Evolutionary conservation across 2,329 filamentous ascomycete genomes (phyloP).

Genomic region (Knufia fluminis): DNA sequence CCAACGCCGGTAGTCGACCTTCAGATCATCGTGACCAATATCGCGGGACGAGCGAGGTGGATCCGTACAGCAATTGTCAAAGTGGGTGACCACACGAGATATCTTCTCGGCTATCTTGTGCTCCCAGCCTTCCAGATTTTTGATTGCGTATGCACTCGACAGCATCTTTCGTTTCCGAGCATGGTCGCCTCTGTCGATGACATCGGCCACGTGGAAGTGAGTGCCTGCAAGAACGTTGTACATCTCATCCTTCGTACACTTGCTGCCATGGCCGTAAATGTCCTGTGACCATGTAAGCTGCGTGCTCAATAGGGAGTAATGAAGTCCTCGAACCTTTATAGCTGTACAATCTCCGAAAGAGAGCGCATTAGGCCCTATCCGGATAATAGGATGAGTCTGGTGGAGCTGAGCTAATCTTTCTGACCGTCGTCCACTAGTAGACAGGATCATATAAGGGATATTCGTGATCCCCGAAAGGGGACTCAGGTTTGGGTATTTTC

Average conservation of each 20-base stretch:
- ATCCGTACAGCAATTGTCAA: conserved; percentile 28
- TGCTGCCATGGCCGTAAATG: conserved; percentile 32
- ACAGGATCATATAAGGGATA: conserved; percentile 29
- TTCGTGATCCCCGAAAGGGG: conserved; percentile 37
- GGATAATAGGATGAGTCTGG: conserved; percentile 14
- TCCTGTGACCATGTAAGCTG: too few species aligned
- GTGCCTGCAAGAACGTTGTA: conserved; percentile 27
- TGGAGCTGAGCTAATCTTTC: background rate
- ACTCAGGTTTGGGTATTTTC: conserved; percentile 38
- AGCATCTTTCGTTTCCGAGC: conserved; percentile 32
- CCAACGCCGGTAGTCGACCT: conserved; percentile 44
- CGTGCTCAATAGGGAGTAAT: too few species aligned
- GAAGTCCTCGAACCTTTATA: too few species aligned
- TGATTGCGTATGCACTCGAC: conserved; percentile 32
- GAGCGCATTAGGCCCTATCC: too few species aligned
- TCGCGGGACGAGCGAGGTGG: background rate
- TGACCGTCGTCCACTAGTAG: conserved; percentile 20
- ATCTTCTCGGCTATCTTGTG: conserved; percentile 32
- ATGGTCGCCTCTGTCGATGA: conserved; percentile 32
- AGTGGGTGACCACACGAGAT: conserved; percentile 27
- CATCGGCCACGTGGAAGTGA: conserved; percentile 31
- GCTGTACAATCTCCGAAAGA: too few species aligned
- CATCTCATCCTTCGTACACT: conserved; percentile 29
- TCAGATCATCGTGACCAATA: conserved; percentile 29
- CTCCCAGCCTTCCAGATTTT: conserved; percentile 34